Conservation (phyloP, 2,329 filamentous ascomycete genomes). For the Cladosporium sp. region DNA sequence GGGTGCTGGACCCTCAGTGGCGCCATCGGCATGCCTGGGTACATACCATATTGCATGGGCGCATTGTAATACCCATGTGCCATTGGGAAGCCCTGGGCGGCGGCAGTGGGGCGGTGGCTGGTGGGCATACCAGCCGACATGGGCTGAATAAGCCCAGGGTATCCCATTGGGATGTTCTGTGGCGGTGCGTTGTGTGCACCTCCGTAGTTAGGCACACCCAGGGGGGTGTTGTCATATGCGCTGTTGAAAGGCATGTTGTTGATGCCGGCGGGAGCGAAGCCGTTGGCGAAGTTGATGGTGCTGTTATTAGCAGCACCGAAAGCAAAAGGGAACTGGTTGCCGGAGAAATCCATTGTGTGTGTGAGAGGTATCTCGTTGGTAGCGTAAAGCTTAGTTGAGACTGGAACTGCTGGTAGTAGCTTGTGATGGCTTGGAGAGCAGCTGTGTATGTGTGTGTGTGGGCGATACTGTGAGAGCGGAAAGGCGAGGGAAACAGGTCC, state of each 20-base stretch:
- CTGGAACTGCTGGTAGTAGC: neutral
- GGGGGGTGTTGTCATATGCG: neutral
- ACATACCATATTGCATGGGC: neutral
- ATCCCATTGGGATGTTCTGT: neutral
- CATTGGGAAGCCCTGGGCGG: neutral
- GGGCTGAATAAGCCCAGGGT: neutral
- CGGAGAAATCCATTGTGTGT: neutral
- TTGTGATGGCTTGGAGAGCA: neutral
- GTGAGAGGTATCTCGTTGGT: neutral
- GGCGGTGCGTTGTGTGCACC: neutral
- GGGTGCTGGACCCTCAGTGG: neutral
- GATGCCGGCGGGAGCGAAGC: conserved; percentile 1
- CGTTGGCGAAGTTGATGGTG: neutral
- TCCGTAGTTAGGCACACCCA: neutral
- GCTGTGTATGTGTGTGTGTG: neutral
- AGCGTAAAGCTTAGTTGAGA: conserved; percentile 4
- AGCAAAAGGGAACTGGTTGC: neutral
- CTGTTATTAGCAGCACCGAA: neutral
- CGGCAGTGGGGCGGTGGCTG: neutral
- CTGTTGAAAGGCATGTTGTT: neutral
- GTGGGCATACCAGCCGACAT: conserved; percentile 1
- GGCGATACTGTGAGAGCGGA: neutral
- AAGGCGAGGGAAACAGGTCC: neutral
- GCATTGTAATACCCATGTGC: neutral
- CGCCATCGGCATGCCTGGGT: neutral